Conservation (phyloP, 2,329 filamentous ascomycete species). For the Penicillium rolfsii region DNA sequence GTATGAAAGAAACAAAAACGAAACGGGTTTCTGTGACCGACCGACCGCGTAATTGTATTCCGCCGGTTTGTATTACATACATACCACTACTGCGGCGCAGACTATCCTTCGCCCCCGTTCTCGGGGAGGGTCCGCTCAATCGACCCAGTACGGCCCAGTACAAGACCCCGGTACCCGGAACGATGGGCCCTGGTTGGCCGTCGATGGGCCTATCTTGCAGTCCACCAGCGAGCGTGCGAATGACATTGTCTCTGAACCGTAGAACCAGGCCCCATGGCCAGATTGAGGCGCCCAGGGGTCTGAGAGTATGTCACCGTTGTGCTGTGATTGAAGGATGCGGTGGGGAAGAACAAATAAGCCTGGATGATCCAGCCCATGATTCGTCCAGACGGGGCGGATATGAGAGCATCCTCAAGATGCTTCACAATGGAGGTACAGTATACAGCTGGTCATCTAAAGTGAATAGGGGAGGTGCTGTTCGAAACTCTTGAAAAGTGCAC, state of each 20-base stretch:
- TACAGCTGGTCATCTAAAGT: not conserved
- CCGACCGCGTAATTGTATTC: slow-evolving; percentile 3
- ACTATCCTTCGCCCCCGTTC: slow-evolving; percentile 16
- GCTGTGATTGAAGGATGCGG: not conserved
- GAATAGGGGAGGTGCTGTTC: not conserved
- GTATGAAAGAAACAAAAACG: not conserved
- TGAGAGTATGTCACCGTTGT: not conserved
- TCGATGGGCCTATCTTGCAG: slow-evolving; percentile 1
- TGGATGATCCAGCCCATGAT: not conserved
- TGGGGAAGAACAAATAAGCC: not conserved
- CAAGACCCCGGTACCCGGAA: slow-evolving; percentile 27
- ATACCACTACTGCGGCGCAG: slow-evolving; percentile 14
- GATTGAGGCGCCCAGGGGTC: not conserved
- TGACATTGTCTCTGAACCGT: slow-evolving; percentile 10
- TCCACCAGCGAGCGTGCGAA: not conserved
- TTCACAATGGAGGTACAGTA: not conserved
- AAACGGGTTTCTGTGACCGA: not conserved
- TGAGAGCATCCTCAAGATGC: not conserved
- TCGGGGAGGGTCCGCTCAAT: slow-evolving; percentile 20
- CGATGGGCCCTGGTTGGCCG: slow-evolving; percentile 14
- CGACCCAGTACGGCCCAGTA: not conserved
- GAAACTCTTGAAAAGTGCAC: not conserved
- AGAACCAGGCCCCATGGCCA: not conserved
- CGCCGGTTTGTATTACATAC: slow-evolving; percentile 11
- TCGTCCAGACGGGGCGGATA: not conserved